Evolutionary conservation across 129 eudicot species (phyloP), one percentile per base, ranked within the genome.

Genomic region (Pulicaria dysenterica): DNA sequence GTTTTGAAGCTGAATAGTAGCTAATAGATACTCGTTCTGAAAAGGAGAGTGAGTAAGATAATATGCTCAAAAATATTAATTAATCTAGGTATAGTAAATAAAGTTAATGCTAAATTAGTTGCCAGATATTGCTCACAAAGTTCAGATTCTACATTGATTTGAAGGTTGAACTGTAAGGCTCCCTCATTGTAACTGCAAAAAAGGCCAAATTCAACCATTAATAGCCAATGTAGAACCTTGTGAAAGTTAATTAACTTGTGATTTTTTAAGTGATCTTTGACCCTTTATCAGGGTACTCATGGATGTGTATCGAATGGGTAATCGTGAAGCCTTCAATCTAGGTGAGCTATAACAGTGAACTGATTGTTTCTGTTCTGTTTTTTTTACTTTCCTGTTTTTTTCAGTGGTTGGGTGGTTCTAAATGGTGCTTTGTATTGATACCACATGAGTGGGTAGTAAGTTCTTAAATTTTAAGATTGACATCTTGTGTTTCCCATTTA

Each of bases 311-410:
- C 91, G 97, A 31, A 69, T 80, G 46, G 84, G 93, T 61, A 85
- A 94, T 65, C 91, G 97, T 31, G 87, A 86, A 80, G 98, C 98
- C 57, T 94, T 94, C 81, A 94, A 94, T 56, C 67, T 73, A 87
- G 98, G 98, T 94, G 78, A 64, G 83, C 24, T 40, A 49, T 44
- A 37, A 62, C 55, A 54, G 37, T 59, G 37, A 12, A 44, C 65
- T 67, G 62, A 67, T 60, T 1, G 68, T 42, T 53, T 45, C 31
- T 24, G 31, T 24, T 24, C 31, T 24, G 31, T 48, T 64, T 39
- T 72, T 24, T 24, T 24, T 24, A 24, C 31, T 24, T 24, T 24
- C 31, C 31, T 24, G 31, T 24, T 24, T 24, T 24, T 24, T 24
- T 24, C 31, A 24, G 31, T 24, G 31, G 31, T 1, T 24, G 31